Evolutionary conservation across 2,329 filamentous ascomycete species (phyloP).

Genomic region (Xylaria sp.): DNA sequence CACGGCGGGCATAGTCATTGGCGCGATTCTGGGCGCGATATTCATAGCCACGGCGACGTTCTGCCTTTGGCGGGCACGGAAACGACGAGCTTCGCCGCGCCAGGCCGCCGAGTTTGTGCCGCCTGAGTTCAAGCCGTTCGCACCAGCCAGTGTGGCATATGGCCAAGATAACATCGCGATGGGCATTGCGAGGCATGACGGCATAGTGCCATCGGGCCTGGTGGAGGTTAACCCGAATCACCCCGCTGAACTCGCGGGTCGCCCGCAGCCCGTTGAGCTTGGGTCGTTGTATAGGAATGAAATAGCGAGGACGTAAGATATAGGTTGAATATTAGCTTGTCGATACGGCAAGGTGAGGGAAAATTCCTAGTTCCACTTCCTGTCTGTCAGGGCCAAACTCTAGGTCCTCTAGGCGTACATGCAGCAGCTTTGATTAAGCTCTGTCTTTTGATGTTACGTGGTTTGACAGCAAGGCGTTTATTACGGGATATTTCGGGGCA

Average conservation of each 20-base stretch:
- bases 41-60: conserved; percentile 17
- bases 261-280: background rate
- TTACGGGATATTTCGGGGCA: background rate
- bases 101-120: background rate
- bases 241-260: conserved; percentile 19
- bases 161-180: background rate
- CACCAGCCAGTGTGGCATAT: too few relatives aligned
- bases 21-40: conserved; percentile 6
- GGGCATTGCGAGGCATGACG: background rate
- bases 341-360: background rate
- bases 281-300: background rate
- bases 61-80: conserved; percentile 19
- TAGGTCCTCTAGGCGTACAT: background rate
- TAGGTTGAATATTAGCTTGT: too few relatives aligned
- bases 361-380: background rate
- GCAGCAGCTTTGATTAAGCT: background rate
- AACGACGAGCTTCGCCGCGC: background rate
- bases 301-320: background rate
- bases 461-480: conserved; percentile 1
- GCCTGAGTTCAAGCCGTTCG: conserved; percentile 8
- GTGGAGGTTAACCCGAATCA: conserved; percentile 14
- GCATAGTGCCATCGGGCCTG: background rate
- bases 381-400: too few relatives aligned
- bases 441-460: background rate
- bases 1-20: conserved; percentile 26